These are phyloP conservation scores for Dioszegia crocea DNA, from an alignment of 768 basidiomycete genomes.

Conservation along the genomic window DNA sequence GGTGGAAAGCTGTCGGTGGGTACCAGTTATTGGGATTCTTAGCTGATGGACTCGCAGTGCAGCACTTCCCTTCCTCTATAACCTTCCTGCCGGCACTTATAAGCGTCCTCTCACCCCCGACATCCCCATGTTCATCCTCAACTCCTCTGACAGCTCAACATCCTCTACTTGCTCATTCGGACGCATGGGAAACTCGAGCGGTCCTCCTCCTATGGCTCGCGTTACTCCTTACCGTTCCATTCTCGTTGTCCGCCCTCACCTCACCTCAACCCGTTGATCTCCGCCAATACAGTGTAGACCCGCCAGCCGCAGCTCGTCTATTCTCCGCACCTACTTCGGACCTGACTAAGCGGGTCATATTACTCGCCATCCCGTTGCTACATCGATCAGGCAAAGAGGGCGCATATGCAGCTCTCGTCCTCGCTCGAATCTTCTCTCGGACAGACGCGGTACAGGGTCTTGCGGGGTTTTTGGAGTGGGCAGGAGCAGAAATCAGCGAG, in stretches of 20 bases:
- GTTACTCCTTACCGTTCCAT: slow-evolving; percentile 88
- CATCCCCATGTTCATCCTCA: slow-evolving; percentile 50
- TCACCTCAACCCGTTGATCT: slow-evolving; percentile 48
- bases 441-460: slow-evolving; percentile 50
- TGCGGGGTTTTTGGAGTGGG: slow-evolving; percentile 26
- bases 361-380: slow-evolving; percentile 32
- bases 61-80: slow-evolving; percentile 90
- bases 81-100: slow-evolving; percentile 68
- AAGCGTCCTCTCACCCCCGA: slow-evolving; percentile 57
- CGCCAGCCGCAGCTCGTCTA: slow-evolving; percentile 11
- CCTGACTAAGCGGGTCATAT: slow-evolving; percentile 55
- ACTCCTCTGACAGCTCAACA: slow-evolving; percentile 50
- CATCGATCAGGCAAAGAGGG: slow-evolving; percentile 65
- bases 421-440: slow-evolving; percentile 78
- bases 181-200: slow-evolving; percentile 78
- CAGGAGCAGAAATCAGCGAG: slow-evolving; percentile 22
- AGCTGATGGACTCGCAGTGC: slow-evolving; percentile 55
- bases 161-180: slow-evolving; percentile 25
- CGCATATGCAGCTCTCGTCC: slow-evolving; percentile 72
- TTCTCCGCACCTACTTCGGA: slow-evolving; percentile 50
- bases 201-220: slow-evolving; percentile 87
- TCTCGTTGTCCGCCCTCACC: slow-evolving; percentile 81
- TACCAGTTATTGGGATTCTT: neutral
- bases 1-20: slow-evolving; percentile 81
- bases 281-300: slow-evolving; percentile 45